Base-by-base conservation (phyloP, 2,329 filamentous ascomycete species). In the Boeremia lycopersici region DNA sequence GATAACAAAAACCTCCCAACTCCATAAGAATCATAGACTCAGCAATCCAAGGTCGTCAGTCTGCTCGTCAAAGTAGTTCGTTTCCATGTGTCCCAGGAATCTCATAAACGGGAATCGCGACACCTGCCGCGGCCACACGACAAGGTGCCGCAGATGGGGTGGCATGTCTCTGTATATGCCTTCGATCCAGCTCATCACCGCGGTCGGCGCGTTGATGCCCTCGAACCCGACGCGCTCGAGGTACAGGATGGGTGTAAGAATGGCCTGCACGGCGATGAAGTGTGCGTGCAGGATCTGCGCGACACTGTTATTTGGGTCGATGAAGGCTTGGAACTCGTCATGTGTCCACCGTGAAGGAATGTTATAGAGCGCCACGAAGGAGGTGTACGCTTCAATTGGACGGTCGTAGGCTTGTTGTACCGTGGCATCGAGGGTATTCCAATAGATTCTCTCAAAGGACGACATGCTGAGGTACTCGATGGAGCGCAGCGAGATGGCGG, bases 221-320 rank as follows among this genome's bases (percentile, higher is more conserved):
- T 70, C 60, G 30, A 74, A 73, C 3, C 70, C 71, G 0, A 71
- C 65, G 34, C 71, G 58, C 40, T 73, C 71, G 2, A 72, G 62
- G 6, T 68, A 67, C 30, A 74, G 46, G 6, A 80, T 74, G 0
- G 78, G 78, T 5, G 72, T 71, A 52, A 82, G 71, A 6, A 81
- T 66, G 1, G 78, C 68, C 46, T 81, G 77, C 0, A 81, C 61
- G 1, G 77, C 74, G n/a, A 82, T 73, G 60, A 80, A 81, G 59
- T 81, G 78, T 6, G 76, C 71, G 5, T 81, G 71, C 5, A 82
- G 64, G 3, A 81, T 74, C 26, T 77, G 77, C 1, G 77, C 72
- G 4, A 77, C 58, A 39, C 63, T 63, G 47, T 82, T 81, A 34
- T 66, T 63, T 0, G 76, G 70, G 36, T 77, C 69, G 53, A 81